Conservation (phyloP, 805 yeast species). For the Cyberlindnera euphorbiiphila region DNA sequence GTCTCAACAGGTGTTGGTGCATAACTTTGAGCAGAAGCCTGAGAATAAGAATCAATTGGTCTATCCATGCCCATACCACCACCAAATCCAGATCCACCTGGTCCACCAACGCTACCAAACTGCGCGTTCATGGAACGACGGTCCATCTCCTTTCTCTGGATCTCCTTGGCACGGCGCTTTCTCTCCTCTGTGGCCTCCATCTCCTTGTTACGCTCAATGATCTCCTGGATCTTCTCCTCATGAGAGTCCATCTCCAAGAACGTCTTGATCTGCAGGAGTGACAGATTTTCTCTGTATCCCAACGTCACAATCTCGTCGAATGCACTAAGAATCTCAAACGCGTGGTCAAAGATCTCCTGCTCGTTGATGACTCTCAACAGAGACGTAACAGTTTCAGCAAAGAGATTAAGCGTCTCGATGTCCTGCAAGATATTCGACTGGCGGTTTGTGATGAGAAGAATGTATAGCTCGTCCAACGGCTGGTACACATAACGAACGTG, state of each 20-base stretch:
- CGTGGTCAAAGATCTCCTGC: conserved; percentile 73
- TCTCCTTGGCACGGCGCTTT: conserved; percentile 89
- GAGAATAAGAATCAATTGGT: conserved; percentile 1
- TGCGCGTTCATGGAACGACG: conserved; percentile 39
- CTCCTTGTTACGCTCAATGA: conserved; percentile 95
- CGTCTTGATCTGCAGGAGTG: conserved; percentile 76
- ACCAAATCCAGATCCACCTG: conserved; percentile 11
- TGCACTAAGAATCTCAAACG: conserved; percentile 86
- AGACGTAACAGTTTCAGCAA: conserved; percentile 76
- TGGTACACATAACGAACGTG: conserved; percentile 91
- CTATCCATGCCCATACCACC: conserved; percentile 13
- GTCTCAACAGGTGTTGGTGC: conserved; percentile 26
- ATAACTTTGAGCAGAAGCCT: conserved; percentile 13
- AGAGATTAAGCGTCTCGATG: conserved; percentile 83
- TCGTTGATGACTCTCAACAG: conserved; percentile 72
- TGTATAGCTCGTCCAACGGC: conserved; percentile 90
- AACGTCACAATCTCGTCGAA: conserved; percentile 89
- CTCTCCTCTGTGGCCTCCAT: conserved; percentile 96
- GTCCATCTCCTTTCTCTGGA: conserved; percentile 74
- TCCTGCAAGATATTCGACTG: conserved; percentile 92
- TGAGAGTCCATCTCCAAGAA: conserved; percentile 97
- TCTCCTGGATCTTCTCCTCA: conserved; percentile 97
- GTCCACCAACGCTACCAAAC: conserved; percentile 4
- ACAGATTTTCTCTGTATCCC: conserved; percentile 87
- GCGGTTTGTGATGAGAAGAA: conserved; percentile 85